Conservation (phyloP, 306 rosid species). For the Cucumis sativus region Cucumber_9930_V3 NC_026658.2:4975001-4975500, state of each 20-base stretch:
- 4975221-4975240: constrained; percentile 83
- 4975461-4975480: constrained; percentile 92
- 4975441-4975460: constrained; percentile 88
- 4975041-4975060: constrained; percentile 90
- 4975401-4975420: constrained; percentile 86
- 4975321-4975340: constrained; percentile 79
- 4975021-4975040: constrained; percentile 60
- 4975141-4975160: constrained; percentile 75
- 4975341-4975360: constrained; percentile 46
- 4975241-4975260: constrained; percentile 77
- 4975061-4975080: constrained; percentile 67
- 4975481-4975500: constrained; percentile 89
- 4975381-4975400: constrained; percentile 88
- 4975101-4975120: constrained; percentile 41
- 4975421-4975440: constrained; percentile 80
- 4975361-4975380: constrained; percentile 53
- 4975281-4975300: constrained; percentile 54
- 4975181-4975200: constrained; percentile 67
- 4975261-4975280: constrained; percentile 79
- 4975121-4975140: constrained; percentile 34
- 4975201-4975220: constrained; percentile 75
- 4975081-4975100: constrained; percentile 66
- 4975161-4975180: constrained; percentile 72
- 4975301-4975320: constrained; percentile 52
- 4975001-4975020: constrained; percentile 50